Evolutionary conservation across 1,284 basidiomycete species (phyloP), one percentile per base, ranked within the genome.

Genomic region (Tetrapyrgos nigripes): DNA sequence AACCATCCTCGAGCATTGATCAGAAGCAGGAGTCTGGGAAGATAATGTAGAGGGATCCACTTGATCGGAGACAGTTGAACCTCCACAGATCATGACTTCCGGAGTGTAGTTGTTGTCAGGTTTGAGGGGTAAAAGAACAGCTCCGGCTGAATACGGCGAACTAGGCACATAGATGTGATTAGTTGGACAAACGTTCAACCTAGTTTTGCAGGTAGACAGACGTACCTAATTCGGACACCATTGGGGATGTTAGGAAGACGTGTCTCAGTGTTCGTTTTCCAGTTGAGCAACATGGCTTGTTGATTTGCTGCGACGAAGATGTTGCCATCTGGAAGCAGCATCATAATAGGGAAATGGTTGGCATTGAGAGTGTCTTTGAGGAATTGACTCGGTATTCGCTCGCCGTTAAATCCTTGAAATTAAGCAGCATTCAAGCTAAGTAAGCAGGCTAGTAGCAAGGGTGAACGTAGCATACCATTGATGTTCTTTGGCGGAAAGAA

Each of bases 301-400:
- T 73, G 75, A 60, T 86, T 86, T 0, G 84, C 83, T 1, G 81
- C 82, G 45, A 86, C 70, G 69, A 86, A 86, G 28, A 85, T 65
- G n/a, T 67, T 73, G 4, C 79, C 80, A 60, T 81, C 76, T 0
- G 83, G 81, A 1, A 86, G 75, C 4, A 73, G 64, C 62, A 81
- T 81, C 3, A 81, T 75, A 58, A 84, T 77, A 0, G 85, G 84
- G 68, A 85, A 86, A n/a, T 86, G 76, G 64, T 86, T 86, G 21
- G 80, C 77, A 65, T 81, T 81, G 51, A 86, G 74, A 4, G 83
- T 84, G 55, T 82, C 77, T 49, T 72, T 70, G 4, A 86, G 71
- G 73, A 86, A 86, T 17, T 70, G 73, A 8, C 79, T 76, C 23
- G 71, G 74, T 40, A 86, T 72, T 35, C 59, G 55, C 35, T 62